phyloP scores from a whole-genome alignment of 495 filamentous ascomycete species.

The Tuber microsphaerosporum region DNA sequence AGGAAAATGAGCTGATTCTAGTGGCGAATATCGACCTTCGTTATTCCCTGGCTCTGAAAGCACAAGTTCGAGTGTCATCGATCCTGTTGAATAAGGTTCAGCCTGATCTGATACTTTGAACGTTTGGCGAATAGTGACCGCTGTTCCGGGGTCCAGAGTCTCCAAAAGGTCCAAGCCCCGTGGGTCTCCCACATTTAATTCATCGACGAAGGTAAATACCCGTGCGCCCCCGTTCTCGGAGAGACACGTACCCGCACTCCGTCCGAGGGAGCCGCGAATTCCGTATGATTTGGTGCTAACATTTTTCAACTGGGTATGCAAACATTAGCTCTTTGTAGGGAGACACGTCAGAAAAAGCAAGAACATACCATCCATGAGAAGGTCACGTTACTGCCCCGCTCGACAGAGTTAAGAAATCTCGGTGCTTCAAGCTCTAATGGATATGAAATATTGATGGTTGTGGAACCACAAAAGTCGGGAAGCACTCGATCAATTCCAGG shows the following conservation, averaged over 20 bases:
- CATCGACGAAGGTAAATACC: constrained; percentile 14
- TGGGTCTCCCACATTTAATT: neutral
- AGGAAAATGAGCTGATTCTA: constrained; percentile 8
- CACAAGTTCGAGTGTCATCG: constrained; percentile 20
- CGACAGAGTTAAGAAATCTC: constrained; percentile 16
- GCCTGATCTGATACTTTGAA: constrained; percentile 28
- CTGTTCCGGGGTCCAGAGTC: constrained; percentile 10
- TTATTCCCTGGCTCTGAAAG: constrained; percentile 25
- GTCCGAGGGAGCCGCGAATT: constrained; percentile 12
- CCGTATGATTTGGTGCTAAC: constrained; percentile 32
- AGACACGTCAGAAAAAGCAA: neutral
- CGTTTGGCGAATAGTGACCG: constrained; percentile 13
- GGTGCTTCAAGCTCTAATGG: constrained; percentile 28
- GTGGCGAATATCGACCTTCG: constrained; percentile 8
- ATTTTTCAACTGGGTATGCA: constrained; percentile 20
- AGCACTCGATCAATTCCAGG: constrained; percentile 21
- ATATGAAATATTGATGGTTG: constrained; percentile 16
- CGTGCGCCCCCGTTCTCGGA: constrained; percentile 18
- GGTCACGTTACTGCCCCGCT: constrained; percentile 26
- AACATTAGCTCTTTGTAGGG: neutral
- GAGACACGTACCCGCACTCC: constrained; percentile 22
- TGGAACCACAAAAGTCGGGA: constrained; percentile 20
- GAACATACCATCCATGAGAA: constrained; percentile 28
- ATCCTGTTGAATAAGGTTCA: constrained; percentile 23
- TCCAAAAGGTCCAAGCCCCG: constrained; percentile 21